Percentiles rank a stretch among this genome's conserved stretches.
Conservation (phyloP, 768 basidiomycete species). For the Pleurotus citrinopileatus region DNA sequence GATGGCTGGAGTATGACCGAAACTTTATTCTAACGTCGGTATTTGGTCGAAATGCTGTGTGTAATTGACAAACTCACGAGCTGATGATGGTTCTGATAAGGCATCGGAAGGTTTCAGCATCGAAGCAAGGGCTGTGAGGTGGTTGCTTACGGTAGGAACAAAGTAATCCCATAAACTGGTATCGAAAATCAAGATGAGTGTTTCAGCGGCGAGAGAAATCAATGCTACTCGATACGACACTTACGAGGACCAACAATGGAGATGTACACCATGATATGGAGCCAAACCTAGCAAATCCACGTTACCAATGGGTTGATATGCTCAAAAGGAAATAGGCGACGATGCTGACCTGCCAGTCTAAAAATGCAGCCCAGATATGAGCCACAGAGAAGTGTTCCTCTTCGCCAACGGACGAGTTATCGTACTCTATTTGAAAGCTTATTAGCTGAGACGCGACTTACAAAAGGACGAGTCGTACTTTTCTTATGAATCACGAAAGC, state of each 20-base stretch:
- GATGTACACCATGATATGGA: constrained; percentile 58
- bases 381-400: constrained; percentile 56
- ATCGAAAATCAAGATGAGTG: background rate
- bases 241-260: constrained; percentile 56
- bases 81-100: constrained; percentile 54
- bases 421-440: constrained; percentile 37
- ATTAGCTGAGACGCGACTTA: background rate
- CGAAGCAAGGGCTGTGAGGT: background rate
- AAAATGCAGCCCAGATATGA: constrained; percentile 50
- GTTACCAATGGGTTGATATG: background rate
- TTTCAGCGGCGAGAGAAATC: no score
- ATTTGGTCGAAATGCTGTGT: background rate
- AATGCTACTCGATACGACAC: constrained; percentile 28
- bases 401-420: constrained; percentile 55
- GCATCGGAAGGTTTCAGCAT: background rate
- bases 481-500: constrained; percentile 52
- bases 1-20: constrained; percentile 54
- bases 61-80: constrained; percentile 34
- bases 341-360: constrained; percentile 58
- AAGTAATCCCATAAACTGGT: constrained; percentile 4
- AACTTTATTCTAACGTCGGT: constrained; percentile 33
- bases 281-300: constrained; percentile 35
- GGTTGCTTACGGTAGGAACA: constrained; percentile 1
- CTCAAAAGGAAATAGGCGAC: background rate
- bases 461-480: constrained; percentile 31